phyloP scores from a whole-genome alignment of 352 stramenopile species.

The Albugo candida region DNA sequence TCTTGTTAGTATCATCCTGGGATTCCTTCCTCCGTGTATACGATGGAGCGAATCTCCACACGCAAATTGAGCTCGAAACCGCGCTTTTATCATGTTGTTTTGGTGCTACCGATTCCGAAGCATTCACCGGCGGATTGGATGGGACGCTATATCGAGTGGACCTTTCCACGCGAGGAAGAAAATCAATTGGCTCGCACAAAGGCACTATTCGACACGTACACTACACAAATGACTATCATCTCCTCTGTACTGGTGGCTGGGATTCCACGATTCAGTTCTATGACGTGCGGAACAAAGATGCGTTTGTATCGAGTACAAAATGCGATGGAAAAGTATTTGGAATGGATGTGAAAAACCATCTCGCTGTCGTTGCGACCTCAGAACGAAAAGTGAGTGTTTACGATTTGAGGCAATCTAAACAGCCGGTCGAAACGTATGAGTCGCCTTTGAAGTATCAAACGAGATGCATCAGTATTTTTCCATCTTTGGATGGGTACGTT shows the following conservation, averaged over 20 bases:
- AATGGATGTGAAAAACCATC: slow-evolving; percentile 32
- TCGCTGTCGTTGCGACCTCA: slow-evolving; percentile 38
- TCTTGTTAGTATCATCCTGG: slow-evolving; percentile 66
- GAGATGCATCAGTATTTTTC: slow-evolving; percentile 68
- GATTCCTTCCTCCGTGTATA: slow-evolving; percentile 51
- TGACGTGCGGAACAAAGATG: slow-evolving; percentile 37
- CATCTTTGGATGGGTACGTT: slow-evolving; percentile 63
- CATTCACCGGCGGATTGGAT: slow-evolving; percentile 57
- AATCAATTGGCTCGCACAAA: slow-evolving; percentile 19
- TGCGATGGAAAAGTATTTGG: slow-evolving; percentile 43
- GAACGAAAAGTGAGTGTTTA: slow-evolving; percentile 42
- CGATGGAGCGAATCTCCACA: slow-evolving; percentile 25
- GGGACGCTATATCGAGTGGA: slow-evolving; percentile 37
- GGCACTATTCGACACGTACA: slow-evolving; percentile 32
- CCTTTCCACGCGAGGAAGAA: slow-evolving; percentile 18
- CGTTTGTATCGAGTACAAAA: slow-evolving; percentile 21
- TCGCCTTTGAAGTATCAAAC: slow-evolving; percentile 84
- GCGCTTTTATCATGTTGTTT: slow-evolving; percentile 51
- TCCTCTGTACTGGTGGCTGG: slow-evolving; percentile 45
- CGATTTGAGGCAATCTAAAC: slow-evolving; percentile 58
- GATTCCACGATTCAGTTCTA: slow-evolving; percentile 41
- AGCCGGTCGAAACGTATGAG: slow-evolving; percentile 43
- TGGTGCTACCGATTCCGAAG: slow-evolving; percentile 31
- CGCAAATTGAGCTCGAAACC: slow-evolving; percentile 46
- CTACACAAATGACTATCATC: slow-evolving; percentile 27